A percentile compares a stretch with the other conserved stretches of the same genome.
These are phyloP conservation scores for Dryadomyces sulphureus DNA, from an alignment of 2,329 filamentous ascomycete genomes.

Conservation along the genomic window DNA sequence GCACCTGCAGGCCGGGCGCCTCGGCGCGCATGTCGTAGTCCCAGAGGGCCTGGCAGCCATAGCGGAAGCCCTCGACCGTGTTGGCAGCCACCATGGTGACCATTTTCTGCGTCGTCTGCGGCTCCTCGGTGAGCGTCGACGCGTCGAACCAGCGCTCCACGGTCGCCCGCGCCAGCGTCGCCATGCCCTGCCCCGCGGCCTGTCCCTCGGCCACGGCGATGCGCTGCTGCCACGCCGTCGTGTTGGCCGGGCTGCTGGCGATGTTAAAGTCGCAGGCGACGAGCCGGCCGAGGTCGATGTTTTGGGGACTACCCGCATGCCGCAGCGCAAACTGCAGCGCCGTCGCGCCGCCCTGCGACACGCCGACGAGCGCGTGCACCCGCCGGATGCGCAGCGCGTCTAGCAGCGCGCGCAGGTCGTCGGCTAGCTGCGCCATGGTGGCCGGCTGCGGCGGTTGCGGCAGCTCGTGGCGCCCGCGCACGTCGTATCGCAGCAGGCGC, in stretches of 20 bases:
- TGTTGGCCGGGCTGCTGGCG: slow-evolving; percentile 57
- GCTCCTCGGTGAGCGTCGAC: slow-evolving; percentile 27
- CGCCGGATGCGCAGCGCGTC: slow-evolving; percentile 53
- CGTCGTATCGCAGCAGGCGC: slow-evolving; percentile 63
- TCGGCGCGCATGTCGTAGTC: slow-evolving; percentile 49
- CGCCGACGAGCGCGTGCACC: slow-evolving; percentile 55
- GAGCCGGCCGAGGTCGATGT: slow-evolving; percentile 53
- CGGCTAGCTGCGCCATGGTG: slow-evolving; percentile 49
- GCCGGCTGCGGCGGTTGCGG: slow-evolving; percentile 33
- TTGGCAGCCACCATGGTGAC: slow-evolving; percentile 56
- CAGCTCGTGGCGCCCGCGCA: slow-evolving; percentile 48
- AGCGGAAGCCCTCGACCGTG: slow-evolving; percentile 52
- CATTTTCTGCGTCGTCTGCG: slow-evolving; percentile 37
- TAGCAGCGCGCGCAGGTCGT: slow-evolving; percentile 53
- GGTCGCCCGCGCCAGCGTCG: slow-evolving; percentile 55
- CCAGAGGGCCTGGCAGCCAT: slow-evolving; percentile 55
- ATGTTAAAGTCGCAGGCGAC: slow-evolving; percentile 70
- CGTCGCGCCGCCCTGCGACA: slow-evolving; percentile 70
- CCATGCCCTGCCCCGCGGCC: slow-evolving; percentile 28
- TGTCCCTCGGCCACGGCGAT: slow-evolving; percentile 53
- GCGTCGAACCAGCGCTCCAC: slow-evolving; percentile 69
- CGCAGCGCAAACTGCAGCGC: slow-evolving; percentile 57
- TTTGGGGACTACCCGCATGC: slow-evolving; percentile 41
- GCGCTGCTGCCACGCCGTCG: slow-evolving; percentile 65
- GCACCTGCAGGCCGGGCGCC: slow-evolving; percentile 38